Conservation (phyloP, 2,329 filamentous ascomycete species). For the Exophiala bonariae region DNA sequence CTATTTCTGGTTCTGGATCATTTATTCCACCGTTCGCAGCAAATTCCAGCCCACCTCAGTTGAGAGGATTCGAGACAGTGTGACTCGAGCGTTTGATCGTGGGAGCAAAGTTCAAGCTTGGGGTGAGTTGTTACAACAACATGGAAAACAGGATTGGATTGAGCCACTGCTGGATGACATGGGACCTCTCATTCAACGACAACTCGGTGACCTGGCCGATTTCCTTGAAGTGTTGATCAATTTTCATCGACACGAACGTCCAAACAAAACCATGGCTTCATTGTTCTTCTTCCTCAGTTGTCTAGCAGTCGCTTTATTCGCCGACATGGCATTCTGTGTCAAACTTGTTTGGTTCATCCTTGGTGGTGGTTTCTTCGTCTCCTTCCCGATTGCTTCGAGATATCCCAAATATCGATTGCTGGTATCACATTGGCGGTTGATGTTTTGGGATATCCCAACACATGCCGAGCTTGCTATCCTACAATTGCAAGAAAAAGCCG, state of each 20-base stretch:
- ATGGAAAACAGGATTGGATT: slow-evolving; percentile 39
- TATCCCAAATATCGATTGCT: slow-evolving; percentile 39
- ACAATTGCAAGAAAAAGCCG: slow-evolving; percentile 22
- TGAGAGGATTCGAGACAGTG: slow-evolving; percentile 35
- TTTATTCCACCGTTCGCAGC: slow-evolving; percentile 36
- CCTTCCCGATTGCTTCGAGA: slow-evolving; percentile 35
- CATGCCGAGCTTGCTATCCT: slow-evolving; percentile 28
- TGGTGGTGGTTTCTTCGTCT: slow-evolving; percentile 38
- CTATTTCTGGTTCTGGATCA: slow-evolving; percentile 37
- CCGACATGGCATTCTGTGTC: slow-evolving; percentile 37
- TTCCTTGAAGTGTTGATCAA: slow-evolving; percentile 38
- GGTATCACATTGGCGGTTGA: slow-evolving; percentile 37
- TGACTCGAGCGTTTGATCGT: slow-evolving; percentile 33
- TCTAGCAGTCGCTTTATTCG: slow-evolving; percentile 31
- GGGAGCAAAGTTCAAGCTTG: slow-evolving; percentile 33
- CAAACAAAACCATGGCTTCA: slow-evolving; percentile 34
- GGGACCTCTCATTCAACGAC: slow-evolving; percentile 38
- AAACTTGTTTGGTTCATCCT: slow-evolving; percentile 36
- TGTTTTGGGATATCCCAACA: slow-evolving; percentile 41
- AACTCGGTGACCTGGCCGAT: slow-evolving; percentile 38
- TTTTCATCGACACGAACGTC: slow-evolving; percentile 39
- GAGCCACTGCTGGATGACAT: slow-evolving; percentile 38
- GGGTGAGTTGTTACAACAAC: slow-evolving; percentile 38
- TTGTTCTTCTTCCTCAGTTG: slow-evolving; percentile 37
- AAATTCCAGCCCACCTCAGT: slow-evolving; percentile 31